Conservation (phyloP, 75 land plant species). For the Larix kaempferi region DNA sequence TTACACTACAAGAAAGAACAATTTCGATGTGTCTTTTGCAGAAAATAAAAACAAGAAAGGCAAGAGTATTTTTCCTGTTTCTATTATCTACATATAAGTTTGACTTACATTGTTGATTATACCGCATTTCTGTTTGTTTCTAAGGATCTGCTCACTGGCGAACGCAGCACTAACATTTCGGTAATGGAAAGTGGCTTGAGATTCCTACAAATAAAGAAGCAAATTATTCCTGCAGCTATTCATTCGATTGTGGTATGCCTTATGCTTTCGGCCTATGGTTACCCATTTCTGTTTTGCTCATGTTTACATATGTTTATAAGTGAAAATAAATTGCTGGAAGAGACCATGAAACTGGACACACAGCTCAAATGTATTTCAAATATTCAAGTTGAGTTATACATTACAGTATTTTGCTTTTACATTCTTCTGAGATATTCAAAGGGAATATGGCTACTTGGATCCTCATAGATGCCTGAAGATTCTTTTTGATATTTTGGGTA, state of each 20-base stretch:
- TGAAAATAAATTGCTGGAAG: background rate
- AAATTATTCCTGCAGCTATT: conserved; percentile 79
- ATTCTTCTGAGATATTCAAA: background rate
- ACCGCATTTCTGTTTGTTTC: conserved; percentile 46
- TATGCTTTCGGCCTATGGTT: background rate
- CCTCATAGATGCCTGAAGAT: background rate
- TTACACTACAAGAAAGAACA: background rate
- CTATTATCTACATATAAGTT: background rate
- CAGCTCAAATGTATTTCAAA: background rate
- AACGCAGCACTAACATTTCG: conserved; percentile 92
- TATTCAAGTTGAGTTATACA: background rate
- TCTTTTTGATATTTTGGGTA: background rate
- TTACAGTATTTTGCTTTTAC: background rate
- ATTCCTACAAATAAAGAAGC: conserved; percentile 64
- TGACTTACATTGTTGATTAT: conserved; percentile 51
- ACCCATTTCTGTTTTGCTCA: background rate
- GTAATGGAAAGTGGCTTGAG: conserved; percentile 74
- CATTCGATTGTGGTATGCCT: conserved; percentile 92
- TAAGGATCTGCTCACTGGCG: conserved; percentile 79
- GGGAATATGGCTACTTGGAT: background rate
- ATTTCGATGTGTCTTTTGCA: background rate
- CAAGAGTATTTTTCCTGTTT: background rate
- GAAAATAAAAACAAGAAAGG: background rate
- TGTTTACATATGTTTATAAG: background rate
- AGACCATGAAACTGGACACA: background rate